Percentiles rank a stretch among this genome's conserved stretches.
phyloP scores from a whole-genome alignment of 1,284 basidiomycete species.

The Garcileccinum viscosum region DNA sequence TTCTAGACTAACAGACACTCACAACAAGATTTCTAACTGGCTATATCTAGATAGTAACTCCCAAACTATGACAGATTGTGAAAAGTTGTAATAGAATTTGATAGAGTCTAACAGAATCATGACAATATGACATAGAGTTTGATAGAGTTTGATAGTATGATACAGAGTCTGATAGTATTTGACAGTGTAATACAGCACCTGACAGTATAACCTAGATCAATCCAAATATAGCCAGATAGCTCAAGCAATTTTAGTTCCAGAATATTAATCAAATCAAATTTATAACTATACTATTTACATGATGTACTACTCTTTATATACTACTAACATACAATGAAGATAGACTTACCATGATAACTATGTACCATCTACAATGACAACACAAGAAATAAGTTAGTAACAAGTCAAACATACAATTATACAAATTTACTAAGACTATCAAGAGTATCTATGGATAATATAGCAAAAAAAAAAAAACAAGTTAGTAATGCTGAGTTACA shows the following conservation, averaged over 20 bases:
- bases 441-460: background rate
- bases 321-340: background rate
- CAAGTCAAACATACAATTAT: no score
- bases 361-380: no score
- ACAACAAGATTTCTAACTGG: no score
- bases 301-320: background rate
- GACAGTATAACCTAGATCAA: background rate
- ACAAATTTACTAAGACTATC: background rate
- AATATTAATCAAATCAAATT: background rate
- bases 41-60: no score
- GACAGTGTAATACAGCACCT: background rate
- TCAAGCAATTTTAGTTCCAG: background rate
- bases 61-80: no score
- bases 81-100: no score
- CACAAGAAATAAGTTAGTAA: no score
- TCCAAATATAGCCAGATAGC: background rate
- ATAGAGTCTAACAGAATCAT: no score
- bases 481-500: background rate
- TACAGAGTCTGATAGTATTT: background rate
- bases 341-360: no score
- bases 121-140: no score
- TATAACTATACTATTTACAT: background rate
- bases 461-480: background rate
- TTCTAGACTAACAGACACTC: no score
- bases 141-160: no score